A percentile compares a stretch with the other conserved stretches of the same genome.
Evolutionary conservation across 805 yeast genomes (phyloP).

Genomic region (Jamesozyma lodderae): DNA sequence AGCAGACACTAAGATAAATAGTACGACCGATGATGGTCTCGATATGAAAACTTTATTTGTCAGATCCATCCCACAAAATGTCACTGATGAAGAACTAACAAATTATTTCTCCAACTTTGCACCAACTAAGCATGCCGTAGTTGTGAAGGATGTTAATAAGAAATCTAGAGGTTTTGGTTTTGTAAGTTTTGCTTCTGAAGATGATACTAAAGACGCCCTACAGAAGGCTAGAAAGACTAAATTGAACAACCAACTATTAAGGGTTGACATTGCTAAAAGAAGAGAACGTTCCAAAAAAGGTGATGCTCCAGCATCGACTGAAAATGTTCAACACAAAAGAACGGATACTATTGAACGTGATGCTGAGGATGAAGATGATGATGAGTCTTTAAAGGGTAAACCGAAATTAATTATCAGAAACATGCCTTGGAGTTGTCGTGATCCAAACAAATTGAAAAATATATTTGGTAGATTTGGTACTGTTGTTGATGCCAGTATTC

Average conservation of each 20-base stretch:
- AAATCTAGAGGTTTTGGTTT: constrained; percentile 92
- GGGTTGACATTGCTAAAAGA: constrained; percentile 84
- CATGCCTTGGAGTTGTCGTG: constrained; percentile 91
- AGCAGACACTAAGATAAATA: background rate
- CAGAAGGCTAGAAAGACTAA: constrained; percentile 55
- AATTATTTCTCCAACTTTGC: constrained; percentile 85
- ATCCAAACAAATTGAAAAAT: constrained; percentile 60
- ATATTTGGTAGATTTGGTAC: constrained; percentile 72
- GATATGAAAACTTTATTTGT: constrained; percentile 65
- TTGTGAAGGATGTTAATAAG: constrained; percentile 69
- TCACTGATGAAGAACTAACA: constrained; percentile 71
- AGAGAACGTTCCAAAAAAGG: constrained; percentile 59
- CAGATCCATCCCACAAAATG: constrained; percentile 71
- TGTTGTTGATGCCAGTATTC: constrained; percentile 81
- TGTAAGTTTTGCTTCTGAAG: constrained; percentile 78
- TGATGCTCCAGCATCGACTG: constrained; percentile 5
- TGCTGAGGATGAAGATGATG: constrained; percentile 12
- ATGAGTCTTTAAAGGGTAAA: constrained; percentile 53
- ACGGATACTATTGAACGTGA: constrained; percentile 4
- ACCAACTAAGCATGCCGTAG: constrained; percentile 91
- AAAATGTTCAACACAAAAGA: constrained; percentile 3
- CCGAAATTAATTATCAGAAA: constrained; percentile 85
- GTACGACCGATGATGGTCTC: constrained; percentile 21
- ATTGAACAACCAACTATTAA: constrained; percentile 55
- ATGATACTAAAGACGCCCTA: constrained; percentile 73